Evolutionary conservation across 805 yeast species (phyloP), one percentile per base, ranked within the genome.

Genomic region (Teunomyces funiuensis): DNA sequence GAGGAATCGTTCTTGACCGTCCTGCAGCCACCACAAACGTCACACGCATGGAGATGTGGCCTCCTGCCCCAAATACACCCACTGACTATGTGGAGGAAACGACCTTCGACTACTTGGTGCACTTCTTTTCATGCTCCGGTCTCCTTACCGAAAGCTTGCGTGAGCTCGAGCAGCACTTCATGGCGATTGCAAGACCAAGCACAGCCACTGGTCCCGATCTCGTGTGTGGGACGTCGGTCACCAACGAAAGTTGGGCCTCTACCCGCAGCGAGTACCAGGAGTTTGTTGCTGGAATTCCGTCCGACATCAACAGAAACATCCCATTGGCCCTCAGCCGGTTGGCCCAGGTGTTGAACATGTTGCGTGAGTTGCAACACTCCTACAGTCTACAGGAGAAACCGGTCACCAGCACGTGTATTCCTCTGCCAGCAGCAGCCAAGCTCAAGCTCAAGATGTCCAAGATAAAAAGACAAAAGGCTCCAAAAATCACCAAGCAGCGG

Each of bases 61-160:
- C 25, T 3, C 9, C 25, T 9, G 3, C 5, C 10, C 25, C 11
- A 11, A 7, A 9, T 5, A 11, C 9, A 3, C 19, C 34, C 11
- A 31, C 20, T 20, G 34, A 31, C 23, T 25, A 31, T 15, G 13
- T 31, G 9, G 34, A 31, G 13, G 20, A 31, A 15, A 31, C 34
- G 10, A 31, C 34, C 25, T 31, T 31, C 19, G 19, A 31, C 16
- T 31, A 17, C 15, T 31, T 31, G 23, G 19, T 31, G 7, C 34
- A 31, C 13, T 31, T 31, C 25, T 31, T 31, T 19, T 31, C 34
- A 3, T 17, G 34, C 10, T 31, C 34, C 25, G 34, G 19, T n/a
- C n/a, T 31, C n/a, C 34, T 31, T 19, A 25, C 34, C 34, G 34
- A 31, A 3, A 31, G 34, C 6, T 31, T 31, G 23, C 23, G 34